Base-by-base conservation (phyloP, 148 eudicot genomes). In the Salicornia ramosissima region DNA sequence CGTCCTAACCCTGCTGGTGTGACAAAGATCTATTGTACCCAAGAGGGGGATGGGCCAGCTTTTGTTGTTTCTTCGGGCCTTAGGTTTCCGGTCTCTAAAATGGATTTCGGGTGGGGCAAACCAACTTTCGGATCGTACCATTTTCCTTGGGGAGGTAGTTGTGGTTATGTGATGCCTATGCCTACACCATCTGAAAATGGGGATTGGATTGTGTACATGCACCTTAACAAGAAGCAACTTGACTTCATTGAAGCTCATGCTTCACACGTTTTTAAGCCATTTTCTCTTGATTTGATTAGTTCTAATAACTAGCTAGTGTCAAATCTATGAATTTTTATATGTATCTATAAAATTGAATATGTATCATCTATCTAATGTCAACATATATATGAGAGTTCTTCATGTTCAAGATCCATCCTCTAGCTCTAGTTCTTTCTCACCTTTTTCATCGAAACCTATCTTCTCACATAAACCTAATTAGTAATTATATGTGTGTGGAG, bases 111-210 rank as follows among this genome's bases (percentile, higher is more conserved):
- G 28, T 91, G 92, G 92, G 96, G 96, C 1, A 67, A 69, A 59
- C 87, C 97, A 1, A 16, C 16, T 4, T 89, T 89, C 19, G 88
- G 90, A 51, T 89, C 96, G 1, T 86, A 82, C 77, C 90, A 84
- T 74, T 89, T 87, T 24, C 90, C 88, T 0, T 91, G 96, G 96
- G 87, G 85, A 5, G 92, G 88, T 1, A 69, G 64, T 26, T 58
- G 87, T 21, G 92, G 96, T 1, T 86, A 84, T 58, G 97, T 91
- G 16, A 89, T 91, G 97, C 92, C 96, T 6, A 84, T 91, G 90
- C 84, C 85, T 0, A 77, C 90, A 63, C 82, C 86, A 0, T 8
- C 30, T 6, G 85, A 81, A 47, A 83, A 86, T 73, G 88, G 86
- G 0, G 97, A 91, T 73, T 91, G 96, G 96, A 30, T 91, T 45